Conservation (phyloP, 805 yeast genomes). For the Suhomyces pyralidae region DNA sequence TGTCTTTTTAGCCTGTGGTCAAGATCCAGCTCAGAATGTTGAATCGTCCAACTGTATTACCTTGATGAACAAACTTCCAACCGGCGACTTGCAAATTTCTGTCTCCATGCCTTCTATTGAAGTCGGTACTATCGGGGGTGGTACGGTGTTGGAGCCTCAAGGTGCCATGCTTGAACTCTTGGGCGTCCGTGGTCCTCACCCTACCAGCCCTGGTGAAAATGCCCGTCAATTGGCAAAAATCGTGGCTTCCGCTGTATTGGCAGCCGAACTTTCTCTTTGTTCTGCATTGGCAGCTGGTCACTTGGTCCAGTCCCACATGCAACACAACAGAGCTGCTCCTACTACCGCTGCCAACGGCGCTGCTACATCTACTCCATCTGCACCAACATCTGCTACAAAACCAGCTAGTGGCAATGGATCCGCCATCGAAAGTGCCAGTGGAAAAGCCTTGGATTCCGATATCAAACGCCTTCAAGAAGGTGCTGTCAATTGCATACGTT, state of each 20-base stretch:
- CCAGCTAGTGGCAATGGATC: not conserved
- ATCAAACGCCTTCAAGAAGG: constrained; percentile 60
- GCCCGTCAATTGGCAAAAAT: constrained; percentile 90
- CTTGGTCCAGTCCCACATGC: constrained; percentile 96
- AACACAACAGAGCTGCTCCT: constrained; percentile 75
- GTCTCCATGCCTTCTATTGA: constrained; percentile 99
- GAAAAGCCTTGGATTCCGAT: constrained; percentile 13
- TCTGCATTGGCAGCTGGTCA: constrained; percentile 99
- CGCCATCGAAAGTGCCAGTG: not conserved
- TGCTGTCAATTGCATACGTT: constrained; percentile 69
- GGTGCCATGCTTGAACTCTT: constrained; percentile 91
- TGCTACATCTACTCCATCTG: constrained; percentile 15
- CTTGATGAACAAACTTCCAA: constrained; percentile 71
- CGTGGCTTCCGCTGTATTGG: constrained; percentile 91
- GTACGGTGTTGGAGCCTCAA: constrained; percentile 96
- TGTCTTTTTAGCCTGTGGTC: constrained; percentile 91
- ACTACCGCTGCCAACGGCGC: constrained; percentile 29
- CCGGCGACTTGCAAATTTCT: constrained; percentile 81
- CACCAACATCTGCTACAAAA: not conserved
- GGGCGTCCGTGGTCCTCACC: constrained; percentile 95
- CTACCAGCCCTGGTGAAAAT: constrained; percentile 89
- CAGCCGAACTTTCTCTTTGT: constrained; percentile 92
- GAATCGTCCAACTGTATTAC: constrained; percentile 98
- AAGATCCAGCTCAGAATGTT: constrained; percentile 99
- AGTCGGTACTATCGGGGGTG: constrained; percentile 99